Conservation (phyloP, 2,329 filamentous ascomycete species). For the Boeremia exigua region DNA sequence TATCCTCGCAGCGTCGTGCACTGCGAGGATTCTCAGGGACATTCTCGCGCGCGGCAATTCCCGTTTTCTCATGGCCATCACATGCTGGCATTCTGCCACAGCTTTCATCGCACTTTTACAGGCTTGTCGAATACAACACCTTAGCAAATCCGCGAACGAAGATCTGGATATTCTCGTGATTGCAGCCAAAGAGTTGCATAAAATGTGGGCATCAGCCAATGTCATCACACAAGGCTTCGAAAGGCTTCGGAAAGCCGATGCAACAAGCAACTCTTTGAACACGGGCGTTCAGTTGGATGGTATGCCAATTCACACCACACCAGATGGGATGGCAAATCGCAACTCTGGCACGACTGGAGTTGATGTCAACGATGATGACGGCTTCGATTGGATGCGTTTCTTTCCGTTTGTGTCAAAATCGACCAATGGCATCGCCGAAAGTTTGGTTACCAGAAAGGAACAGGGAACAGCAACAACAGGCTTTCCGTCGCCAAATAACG, state of each 20-base stretch:
- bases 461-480: slow-evolving; percentile 27
- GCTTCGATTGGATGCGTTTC: slow-evolving; percentile 33
- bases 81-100: slow-evolving; percentile 31
- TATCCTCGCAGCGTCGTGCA: slow-evolving; percentile 31
- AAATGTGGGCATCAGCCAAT: slow-evolving; percentile 34
- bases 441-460: slow-evolving; percentile 22
- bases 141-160: slow-evolving; percentile 24
- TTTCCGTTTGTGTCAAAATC: slow-evolving; percentile 30
- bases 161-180: slow-evolving; percentile 26
- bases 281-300: background rate
- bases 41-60: slow-evolving; percentile 32
- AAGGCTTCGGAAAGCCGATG: slow-evolving; percentile 21
- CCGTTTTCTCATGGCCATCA: slow-evolving; percentile 32
- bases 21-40: slow-evolving; percentile 27
- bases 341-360: background rate
- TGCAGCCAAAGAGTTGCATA: slow-evolving; percentile 27
- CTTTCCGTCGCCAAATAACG: slow-evolving; percentile 31
- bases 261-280: background rate
- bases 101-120: slow-evolving; percentile 32
- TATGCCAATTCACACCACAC: background rate
- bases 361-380: slow-evolving; percentile 7
- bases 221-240: slow-evolving; percentile 29
- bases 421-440: slow-evolving; percentile 28
- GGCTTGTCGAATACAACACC: slow-evolving; percentile 27
- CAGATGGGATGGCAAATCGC: background rate